Percentiles rank a stretch among this genome's conserved stretches.
These are phyloP conservation scores for Haberlea rhodopensis DNA, from an alignment of 257 asterid species.

Conservation along the genomic window DNA sequence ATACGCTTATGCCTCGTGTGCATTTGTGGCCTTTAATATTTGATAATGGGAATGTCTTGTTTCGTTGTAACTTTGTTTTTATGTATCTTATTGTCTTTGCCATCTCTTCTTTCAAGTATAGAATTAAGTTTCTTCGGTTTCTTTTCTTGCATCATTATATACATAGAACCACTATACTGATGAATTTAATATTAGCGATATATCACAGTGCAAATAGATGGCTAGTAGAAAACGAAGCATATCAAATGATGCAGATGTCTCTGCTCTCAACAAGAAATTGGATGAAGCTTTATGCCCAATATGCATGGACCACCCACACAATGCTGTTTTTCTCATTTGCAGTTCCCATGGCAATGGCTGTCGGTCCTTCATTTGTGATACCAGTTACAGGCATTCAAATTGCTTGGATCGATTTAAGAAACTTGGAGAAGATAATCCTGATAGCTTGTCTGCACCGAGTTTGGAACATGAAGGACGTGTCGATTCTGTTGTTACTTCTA, in stretches of 20 bases:
- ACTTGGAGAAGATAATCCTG: constrained; percentile 47
- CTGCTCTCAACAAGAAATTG: constrained; percentile 73
- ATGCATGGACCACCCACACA: no score
- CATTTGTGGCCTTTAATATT: background rate
- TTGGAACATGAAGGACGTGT: no score
- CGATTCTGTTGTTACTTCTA: no score
- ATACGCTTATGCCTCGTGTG: background rate
- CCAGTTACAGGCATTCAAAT: no score
- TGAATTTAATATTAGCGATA: constrained; percentile 52
- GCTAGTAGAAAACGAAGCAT: constrained; percentile 94
- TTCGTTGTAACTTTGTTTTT: background rate
- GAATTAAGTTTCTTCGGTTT: no score
- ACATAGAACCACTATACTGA: constrained; percentile 25
- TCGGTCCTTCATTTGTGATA: constrained; percentile 82
- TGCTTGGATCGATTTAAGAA: no score
- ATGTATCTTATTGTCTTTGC: background rate
- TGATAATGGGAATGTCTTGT: background rate
- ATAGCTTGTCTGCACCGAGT: constrained; percentile 29
- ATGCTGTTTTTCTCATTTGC: constrained; percentile 90
- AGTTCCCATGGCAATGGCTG: constrained; percentile 84
- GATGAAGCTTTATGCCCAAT: constrained; percentile 90
- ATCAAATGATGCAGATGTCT: constrained; percentile 63
- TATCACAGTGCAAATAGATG: constrained; percentile 77
- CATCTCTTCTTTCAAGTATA: background rate
- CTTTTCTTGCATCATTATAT: background rate